Evolutionary conservation across 768 basidiomycete genomes (phyloP), one percentile per base, ranked within the genome.

Genomic region (Rhodotorula paludigena): DNA sequence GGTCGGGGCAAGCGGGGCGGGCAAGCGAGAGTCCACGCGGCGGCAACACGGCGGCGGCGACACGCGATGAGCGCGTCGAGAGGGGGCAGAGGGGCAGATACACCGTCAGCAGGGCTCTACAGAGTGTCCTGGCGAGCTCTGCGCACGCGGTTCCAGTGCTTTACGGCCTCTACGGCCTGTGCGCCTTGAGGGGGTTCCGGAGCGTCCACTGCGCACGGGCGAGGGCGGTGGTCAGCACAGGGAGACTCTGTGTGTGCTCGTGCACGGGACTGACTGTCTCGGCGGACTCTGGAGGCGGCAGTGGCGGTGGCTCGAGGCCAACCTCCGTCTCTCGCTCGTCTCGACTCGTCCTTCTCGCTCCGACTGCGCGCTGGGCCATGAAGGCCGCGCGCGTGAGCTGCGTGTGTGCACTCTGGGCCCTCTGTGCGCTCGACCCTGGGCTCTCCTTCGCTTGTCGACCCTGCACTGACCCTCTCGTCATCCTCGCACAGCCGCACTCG

Each of bases 111-210:
- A 42, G 25, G 18, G 14, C 23, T 32, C 41, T 23, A 32, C 12
- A n/a, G n/a, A 14, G 45, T 11, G 7, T 1, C 5, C 7, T 23
- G 23, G 12, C 23, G 33, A n/a, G 28, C 5, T n/a, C n/a, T 18
- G 51, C 68, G 23, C 8, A 69, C 72, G 39, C 64, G 57, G 57
- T 65, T 56, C 47, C 66, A 69, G 21, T 60, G 42, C 25, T 57
- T 56, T 36, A 64, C 58, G 18, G 62, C 45, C 33, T 66, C 62
- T 51, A 73, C 66, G 36, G 35, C 68, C 15, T 49, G 33, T 12
- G 52, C 32, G n/a, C 39, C 45, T 20, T 32, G 25, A 2, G 56
- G 53, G 0, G 72, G 72, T 44, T 73, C 72, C 2, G 53, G 53
- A 1, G 25, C 33, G 41, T 73, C 72, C 72, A 73, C 69, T 35